Evolutionary conservation across 1,284 basidiomycete species (phyloP), one percentile per base, ranked within the genome.

Genomic region (Apiotrichum sp.): DNA sequence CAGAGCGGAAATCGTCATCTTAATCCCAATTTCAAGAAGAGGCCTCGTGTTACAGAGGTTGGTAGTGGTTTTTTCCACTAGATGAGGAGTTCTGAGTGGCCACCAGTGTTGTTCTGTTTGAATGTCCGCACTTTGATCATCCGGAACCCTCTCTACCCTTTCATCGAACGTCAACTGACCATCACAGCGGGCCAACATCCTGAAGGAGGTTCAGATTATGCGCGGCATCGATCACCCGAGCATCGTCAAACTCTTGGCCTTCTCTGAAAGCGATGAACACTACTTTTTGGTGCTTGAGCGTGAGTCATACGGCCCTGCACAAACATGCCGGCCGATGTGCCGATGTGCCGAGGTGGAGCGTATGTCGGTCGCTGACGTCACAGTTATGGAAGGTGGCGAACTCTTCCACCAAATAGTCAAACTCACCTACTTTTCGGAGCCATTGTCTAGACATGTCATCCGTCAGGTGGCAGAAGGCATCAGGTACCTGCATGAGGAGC

Each of bases 141-240:
- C 34, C 36, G 13, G 9, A 38, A 16, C 9, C 6, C n/a, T 41
- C n/a, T 6, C n/a, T 9, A 41, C 10, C 6, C n/a, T 7, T 6
- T 2, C 29, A 29, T 29, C n/a, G 40, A 7, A n/a, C 40, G 11
- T 41, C 2, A 6, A 47, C 58, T 60, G 43, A 60, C 53, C 33
- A 5, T 31, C 64, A 56, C 78, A 98, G 93, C 89, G 96, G 64
- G 87, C 93, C 61, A 98, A 98, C 74, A 97, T 98, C 57, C 84
- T 98, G 66, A 98, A 99, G 83, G 96, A 99, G 84, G 96, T 99
- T 5, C 93, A 97, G 77, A 98, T 99, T 68, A 99, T 99, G 96
- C 89, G 95, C 36, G 91, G 91, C 29, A 87, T 86, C 59, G 87
- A 87, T 64, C 93, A 98, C 71, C 85, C 89, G 6, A 84, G 86